Evolutionary conservation across 768 basidiomycete species (phyloP).

Genomic region (Auricularia heimuer): DNA sequence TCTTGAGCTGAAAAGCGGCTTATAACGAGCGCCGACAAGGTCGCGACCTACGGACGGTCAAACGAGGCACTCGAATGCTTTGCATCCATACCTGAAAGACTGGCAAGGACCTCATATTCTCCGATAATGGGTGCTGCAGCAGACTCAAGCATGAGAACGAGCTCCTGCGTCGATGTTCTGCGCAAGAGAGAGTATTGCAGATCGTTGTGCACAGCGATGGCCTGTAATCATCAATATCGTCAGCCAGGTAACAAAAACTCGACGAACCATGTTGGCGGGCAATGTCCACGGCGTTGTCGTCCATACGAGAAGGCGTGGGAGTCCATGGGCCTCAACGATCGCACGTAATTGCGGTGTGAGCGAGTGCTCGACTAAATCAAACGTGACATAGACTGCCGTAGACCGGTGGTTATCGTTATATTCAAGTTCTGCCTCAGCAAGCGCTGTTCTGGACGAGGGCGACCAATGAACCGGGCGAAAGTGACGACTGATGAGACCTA

Average conservation of each 20-base stretch:
- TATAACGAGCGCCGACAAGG: conserved; percentile 53
- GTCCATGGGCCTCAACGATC: conserved; percentile 25
- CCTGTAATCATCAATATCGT: conserved; percentile 36
- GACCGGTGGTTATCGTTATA: conserved; percentile 87
- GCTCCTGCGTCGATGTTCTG: conserved; percentile 9
- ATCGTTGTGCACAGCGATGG: conserved; percentile 75
- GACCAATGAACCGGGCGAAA: conserved; percentile 92
- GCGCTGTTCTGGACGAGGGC: conserved; percentile 84
- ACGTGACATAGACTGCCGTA: conserved; percentile 77
- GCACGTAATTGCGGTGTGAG: conserved; percentile 15
- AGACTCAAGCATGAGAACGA: conserved; percentile 24
- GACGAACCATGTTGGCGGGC: conserved; percentile 82
- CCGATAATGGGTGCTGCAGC: conserved; percentile 22
- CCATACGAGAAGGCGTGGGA: conserved; percentile 61
- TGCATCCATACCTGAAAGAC: conserved; percentile 18
- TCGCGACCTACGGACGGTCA: conserved; percentile 31
- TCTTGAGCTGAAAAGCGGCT: conserved; percentile 42
- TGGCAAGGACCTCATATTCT: conserved; percentile 18
- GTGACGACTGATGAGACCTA: conserved; percentile 75
- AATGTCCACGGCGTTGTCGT: conserved; percentile 98
- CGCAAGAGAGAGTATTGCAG: conserved; percentile 52
- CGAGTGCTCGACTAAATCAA: conserved; percentile 40
- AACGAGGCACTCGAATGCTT: conserved; percentile 13
- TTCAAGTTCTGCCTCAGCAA: conserved; percentile 89
- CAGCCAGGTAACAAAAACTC: background rate